Conservation (phyloP, 768 basidiomycete species). For the Trametes elegans region DNA sequence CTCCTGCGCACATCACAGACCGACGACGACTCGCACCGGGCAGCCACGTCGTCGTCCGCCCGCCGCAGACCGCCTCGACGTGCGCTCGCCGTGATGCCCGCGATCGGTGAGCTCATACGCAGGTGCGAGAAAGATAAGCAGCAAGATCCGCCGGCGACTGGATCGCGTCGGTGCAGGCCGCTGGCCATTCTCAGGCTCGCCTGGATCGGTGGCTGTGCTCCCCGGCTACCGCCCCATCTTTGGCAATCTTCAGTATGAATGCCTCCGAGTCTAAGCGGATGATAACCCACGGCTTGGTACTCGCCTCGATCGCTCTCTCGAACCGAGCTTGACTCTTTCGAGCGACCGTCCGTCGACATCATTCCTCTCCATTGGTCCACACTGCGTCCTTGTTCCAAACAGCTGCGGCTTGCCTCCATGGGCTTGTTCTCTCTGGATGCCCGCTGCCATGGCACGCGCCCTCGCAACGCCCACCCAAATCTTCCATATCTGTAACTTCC, state of each 20-base stretch:
- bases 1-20: not conserved
- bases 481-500: too few species aligned
- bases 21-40: not conserved
- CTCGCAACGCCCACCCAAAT: not conserved
- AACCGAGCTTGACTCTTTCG: not conserved
- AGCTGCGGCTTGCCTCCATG: not conserved
- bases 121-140: not conserved
- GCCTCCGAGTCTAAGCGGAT: not conserved
- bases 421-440: not conserved
- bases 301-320: not conserved
- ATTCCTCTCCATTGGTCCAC: too few species aligned
- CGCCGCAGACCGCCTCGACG: too few species aligned
- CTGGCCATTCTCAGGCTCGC: conserved; percentile 1
- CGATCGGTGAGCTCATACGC: not conserved
- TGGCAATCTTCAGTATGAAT: conserved; percentile 1
- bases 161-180: too few species aligned
- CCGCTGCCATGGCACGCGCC: not conserved
- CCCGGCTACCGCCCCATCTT: not conserved
- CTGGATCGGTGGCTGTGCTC: conserved; percentile 6
- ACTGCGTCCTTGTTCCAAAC: too few species aligned
- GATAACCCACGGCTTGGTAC: too few species aligned
- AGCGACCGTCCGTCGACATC: not conserved
- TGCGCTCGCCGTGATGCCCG: too few species aligned
- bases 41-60: too few species aligned
- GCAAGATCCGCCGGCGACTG: not conserved